phyloP scores from a whole-genome alignment of 495 filamentous ascomycete species.

The Trichocladium antarcticum region DNA sequence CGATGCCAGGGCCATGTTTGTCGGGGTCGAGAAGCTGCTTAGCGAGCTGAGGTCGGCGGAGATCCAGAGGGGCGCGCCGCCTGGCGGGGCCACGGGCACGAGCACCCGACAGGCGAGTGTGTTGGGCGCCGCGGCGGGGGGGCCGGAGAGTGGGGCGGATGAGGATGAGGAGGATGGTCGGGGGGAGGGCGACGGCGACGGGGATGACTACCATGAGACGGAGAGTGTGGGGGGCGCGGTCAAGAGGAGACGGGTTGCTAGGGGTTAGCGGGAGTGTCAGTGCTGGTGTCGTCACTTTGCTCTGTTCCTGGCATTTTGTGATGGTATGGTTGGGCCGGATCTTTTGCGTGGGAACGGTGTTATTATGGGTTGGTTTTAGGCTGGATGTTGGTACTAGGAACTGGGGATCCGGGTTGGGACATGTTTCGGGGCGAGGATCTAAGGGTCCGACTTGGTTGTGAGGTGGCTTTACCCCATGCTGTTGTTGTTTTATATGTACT shows the following conservation, averaged over 20 bases:
- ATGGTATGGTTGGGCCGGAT: too few species aligned
- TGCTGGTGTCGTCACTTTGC: too few species aligned
- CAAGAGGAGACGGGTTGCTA: constrained; percentile 9
- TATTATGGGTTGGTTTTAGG: too few species aligned
- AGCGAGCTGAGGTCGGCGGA: constrained; percentile 37
- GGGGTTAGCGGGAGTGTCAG: too few species aligned
- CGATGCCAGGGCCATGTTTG: constrained; percentile 72
- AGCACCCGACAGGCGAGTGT: constrained; percentile 25
- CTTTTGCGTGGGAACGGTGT: too few species aligned
- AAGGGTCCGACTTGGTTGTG: neutral
- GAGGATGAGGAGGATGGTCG: constrained; percentile 2
- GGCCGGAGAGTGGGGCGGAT: neutral
- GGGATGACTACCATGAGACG: neutral
- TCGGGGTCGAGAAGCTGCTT: constrained; percentile 56
- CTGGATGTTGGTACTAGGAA: too few species aligned
- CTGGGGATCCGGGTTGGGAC: too few species aligned
- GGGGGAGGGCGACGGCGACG: constrained; percentile 1
- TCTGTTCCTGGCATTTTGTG: too few species aligned
- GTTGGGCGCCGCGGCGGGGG: neutral
- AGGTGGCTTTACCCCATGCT: too few species aligned
- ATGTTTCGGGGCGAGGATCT: too few species aligned
- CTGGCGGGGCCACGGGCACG: constrained; percentile 15
- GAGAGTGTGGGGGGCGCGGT: neutral
- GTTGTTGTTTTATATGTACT: too few species aligned
- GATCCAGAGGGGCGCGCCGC: constrained; percentile 13